Evolutionary conservation across 208 protist genomes (phyloP).

Genomic region (Entamoeba histolytica): DNA sequence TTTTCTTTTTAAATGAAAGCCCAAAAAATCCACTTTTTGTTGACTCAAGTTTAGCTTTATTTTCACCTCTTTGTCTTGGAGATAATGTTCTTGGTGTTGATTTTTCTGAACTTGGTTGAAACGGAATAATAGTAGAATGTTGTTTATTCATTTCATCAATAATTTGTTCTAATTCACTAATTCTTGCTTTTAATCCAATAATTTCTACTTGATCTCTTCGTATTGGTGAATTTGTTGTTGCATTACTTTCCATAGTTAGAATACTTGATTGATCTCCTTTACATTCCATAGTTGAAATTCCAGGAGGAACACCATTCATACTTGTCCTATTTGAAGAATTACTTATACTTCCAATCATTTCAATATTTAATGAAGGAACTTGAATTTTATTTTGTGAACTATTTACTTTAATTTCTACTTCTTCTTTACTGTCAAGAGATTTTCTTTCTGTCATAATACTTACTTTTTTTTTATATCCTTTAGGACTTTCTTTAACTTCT

Average conservation of each 20-base stretch:
- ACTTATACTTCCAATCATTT: neutral
- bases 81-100: neutral
- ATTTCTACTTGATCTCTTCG: neutral
- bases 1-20: neutral
- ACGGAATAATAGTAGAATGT: neutral
- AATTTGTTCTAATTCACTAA: neutral
- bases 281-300: neutral
- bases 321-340: neutral
- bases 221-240: neutral
- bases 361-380: neutral
- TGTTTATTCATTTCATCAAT: neutral
- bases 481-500: neutral
- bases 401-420: neutral
- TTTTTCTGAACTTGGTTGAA: neutral
- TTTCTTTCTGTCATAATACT: neutral
- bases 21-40: neutral
- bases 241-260: neutral
- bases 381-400: neutral
- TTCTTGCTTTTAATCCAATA: neutral
- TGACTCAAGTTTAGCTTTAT: neutral
- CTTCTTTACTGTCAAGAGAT: neutral
- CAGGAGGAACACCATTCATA: neutral
- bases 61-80: neutral
- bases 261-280: neutral
- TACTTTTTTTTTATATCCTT: neutral